A percentile compares a stretch with the other conserved stretches of the same genome.
These are phyloP conservation scores for Penicillium ucsense DNA, from an alignment of 495 filamentous ascomycete species.

Conservation along the genomic window DNA sequence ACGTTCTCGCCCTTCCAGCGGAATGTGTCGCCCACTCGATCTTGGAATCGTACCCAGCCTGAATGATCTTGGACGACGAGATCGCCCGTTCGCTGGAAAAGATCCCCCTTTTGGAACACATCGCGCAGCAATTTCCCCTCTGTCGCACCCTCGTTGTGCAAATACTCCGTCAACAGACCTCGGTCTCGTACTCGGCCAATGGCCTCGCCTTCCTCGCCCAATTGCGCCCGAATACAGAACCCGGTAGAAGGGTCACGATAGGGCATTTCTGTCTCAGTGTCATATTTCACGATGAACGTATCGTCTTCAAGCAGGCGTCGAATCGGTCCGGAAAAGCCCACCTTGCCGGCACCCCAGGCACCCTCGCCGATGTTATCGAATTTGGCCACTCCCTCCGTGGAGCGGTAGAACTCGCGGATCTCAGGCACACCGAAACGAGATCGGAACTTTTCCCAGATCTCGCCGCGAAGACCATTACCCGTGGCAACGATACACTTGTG, in stretches of 20 bases:
- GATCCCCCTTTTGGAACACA: slow-evolving; percentile 72
- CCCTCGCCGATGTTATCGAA: slow-evolving; percentile 70
- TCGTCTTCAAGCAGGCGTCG: slow-evolving; percentile 45
- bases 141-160: slow-evolving; percentile 63
- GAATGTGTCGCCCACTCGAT: slow-evolving; percentile 91
- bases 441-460: slow-evolving; percentile 85
- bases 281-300: slow-evolving; percentile 55
- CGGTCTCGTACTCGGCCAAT: slow-evolving; percentile 57
- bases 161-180: slow-evolving; percentile 71
- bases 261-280: slow-evolving; percentile 61
- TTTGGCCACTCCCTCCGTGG: slow-evolving; percentile 69
- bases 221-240: slow-evolving; percentile 50
- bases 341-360: slow-evolving; percentile 63
- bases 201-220: slow-evolving; percentile 69
- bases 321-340: slow-evolving; percentile 66
- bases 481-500: slow-evolving; percentile 68
- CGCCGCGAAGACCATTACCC: slow-evolving; percentile 84
- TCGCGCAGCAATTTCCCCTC: slow-evolving; percentile 67
- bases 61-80: slow-evolving; percentile 61
- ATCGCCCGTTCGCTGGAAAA: slow-evolving; percentile 81
- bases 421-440: slow-evolving; percentile 71
- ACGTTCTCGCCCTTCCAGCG: slow-evolving; percentile 95
- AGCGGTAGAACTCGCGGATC: slow-evolving; percentile 82
- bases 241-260: slow-evolving; percentile 60
- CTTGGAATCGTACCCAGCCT: slow-evolving; percentile 69